Evolutionary conservation across 176 grass and related monocot species (phyloP).

Genomic region (Oryza longistaminata): DNA sequence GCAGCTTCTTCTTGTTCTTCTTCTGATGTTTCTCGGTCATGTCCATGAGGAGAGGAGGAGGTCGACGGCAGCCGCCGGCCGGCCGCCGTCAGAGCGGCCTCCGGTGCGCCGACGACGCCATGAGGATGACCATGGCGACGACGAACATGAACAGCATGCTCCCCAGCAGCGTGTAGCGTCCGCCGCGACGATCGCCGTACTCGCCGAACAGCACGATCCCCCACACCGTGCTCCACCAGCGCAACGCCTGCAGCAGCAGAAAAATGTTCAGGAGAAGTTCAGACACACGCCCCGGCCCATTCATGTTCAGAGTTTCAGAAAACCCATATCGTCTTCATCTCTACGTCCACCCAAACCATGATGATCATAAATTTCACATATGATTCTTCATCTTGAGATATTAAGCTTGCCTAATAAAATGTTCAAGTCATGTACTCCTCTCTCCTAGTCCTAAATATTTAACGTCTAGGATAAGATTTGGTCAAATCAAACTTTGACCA

Average conservation of each 20-base stretch:
- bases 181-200: slow-evolving; percentile 54
- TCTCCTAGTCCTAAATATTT: no score
- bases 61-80: no score
- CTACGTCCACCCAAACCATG: background rate
- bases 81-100: slow-evolving; percentile 29
- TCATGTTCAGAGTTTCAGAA: background rate
- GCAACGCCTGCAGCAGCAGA: slow-evolving; percentile 57
- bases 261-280: background rate
- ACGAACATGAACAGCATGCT: slow-evolving; percentile 91
- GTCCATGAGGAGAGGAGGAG: no score
- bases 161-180: slow-evolving; percentile 69
- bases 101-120: slow-evolving; percentile 82
- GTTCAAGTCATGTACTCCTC: no score
- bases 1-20: no score
- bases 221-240: slow-evolving; percentile 78
- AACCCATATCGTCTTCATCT: background rate
- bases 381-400: background rate
- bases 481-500: no score
- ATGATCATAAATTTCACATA: background rate
- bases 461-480: no score
- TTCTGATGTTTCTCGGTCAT: no score
- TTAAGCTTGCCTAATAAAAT: background rate
- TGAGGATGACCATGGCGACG: slow-evolving; percentile 69
- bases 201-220: slow-evolving; percentile 69
- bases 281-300: no score